Conservation (phyloP, 2,329 filamentous ascomycete genomes). For the Fusarium sp. region DNA sequence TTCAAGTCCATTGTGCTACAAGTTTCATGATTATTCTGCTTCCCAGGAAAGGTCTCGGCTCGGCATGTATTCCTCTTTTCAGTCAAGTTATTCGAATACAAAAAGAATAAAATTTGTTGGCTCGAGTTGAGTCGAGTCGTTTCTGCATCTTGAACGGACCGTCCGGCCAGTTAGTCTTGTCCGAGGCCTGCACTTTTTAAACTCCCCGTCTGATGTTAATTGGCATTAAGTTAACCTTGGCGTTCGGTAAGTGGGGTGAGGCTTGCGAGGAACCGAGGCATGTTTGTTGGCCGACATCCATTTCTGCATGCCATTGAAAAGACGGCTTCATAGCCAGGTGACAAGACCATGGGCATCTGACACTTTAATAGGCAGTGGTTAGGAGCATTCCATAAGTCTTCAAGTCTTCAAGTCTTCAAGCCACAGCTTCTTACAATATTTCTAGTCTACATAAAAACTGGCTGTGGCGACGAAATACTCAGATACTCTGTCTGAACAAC, state of each 20-base stretch:
- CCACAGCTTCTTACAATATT: neutral
- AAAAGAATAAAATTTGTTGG: neutral
- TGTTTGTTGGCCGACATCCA: neutral
- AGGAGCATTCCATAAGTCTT: neutral
- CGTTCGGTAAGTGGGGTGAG: conserved; percentile 24
- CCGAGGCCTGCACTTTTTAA: conserved; percentile 12
- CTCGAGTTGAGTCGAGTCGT: neutral
- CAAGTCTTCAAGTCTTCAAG: neutral
- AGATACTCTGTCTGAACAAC: neutral
- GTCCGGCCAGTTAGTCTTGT: neutral
- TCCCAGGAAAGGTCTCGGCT: neutral
- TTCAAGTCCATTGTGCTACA: neutral
- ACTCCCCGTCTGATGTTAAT: conserved; percentile 8
- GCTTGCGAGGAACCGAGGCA: conserved; percentile 35
- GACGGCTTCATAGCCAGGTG: neutral
- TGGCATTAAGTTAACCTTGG: neutral
- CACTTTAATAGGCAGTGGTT: neutral
- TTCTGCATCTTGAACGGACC: neutral
- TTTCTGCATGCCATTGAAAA: neutral
- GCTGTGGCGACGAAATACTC: neutral
- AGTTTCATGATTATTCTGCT: neutral
- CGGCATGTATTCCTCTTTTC: neutral
- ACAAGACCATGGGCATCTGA: neutral
- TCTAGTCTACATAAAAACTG: neutral
- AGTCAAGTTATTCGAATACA: neutral